Evolutionary conservation across 768 basidiomycete species (phyloP), one percentile per base, ranked within the genome.

Genomic region (Psilocybe cubensis): DNA sequence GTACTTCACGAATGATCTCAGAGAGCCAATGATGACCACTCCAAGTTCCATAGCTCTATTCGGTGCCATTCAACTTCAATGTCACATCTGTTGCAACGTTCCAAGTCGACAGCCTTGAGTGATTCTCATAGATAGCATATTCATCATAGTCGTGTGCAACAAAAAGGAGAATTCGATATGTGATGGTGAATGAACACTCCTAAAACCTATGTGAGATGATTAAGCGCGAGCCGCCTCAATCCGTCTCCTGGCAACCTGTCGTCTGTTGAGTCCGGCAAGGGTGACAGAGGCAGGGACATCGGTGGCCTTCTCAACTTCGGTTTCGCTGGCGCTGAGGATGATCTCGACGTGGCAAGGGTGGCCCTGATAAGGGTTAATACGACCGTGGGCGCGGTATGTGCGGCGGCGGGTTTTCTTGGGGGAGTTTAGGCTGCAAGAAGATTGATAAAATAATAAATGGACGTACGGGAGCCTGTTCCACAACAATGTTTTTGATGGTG

Each of bases 331-430:
- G 47, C 86, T 79, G 61, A 98, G 88, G 72, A 98, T 94, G 72
- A 95, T 87, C 74, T 98, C 96, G 63, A 98, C 89, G 70, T 98
- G 97, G 75, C 89, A 91, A 40, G 97, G 97, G 78, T 95, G 93
- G 41, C 96, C 96, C 77, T 97, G 94, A 86, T 98, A 98, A 31
- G 97, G 96, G 80, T 99, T 99, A 78, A 95, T 96, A 57, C 94
- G 90, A 85, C 94, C 94, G 68, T 96, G 94, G 43, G 92, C 93
- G 77, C 97, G 94, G 87, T 97, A 98, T 63, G 97, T 99, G 73
- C 97, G 94, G 72, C 97, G 94, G 76, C 95, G 95, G 74, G 93
- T 96, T 91, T 97, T 97, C 92, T 94, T 33, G 20, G 35, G 55
- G 28, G 45, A 8, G 43, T 55, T 11, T 64, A 61, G 31, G 48